phyloP scores from a whole-genome alignment of 2,329 filamentous ascomycete species.

The Colletotrichum lentis region DNA sequence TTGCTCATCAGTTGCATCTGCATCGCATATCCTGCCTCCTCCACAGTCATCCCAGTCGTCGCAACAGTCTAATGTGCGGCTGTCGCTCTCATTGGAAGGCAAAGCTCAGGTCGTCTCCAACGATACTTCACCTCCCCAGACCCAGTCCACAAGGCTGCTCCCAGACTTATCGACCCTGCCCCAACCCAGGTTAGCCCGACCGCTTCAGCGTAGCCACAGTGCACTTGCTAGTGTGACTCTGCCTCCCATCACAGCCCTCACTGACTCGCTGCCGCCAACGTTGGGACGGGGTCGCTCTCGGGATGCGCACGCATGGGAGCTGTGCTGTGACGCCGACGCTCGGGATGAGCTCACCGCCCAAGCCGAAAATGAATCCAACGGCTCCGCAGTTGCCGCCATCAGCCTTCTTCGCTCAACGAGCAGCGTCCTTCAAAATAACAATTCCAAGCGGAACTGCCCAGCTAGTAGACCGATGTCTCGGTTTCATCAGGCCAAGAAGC shows the following conservation, averaged over 20 bases:
- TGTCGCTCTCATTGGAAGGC: slow-evolving; percentile 87
- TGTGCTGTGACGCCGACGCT: slow-evolving; percentile 82
- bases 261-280: slow-evolving; percentile 61
- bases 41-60: slow-evolving; percentile 43
- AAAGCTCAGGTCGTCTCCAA: slow-evolving; percentile 85
- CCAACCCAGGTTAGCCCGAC: slow-evolving; percentile 50
- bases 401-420: slow-evolving; percentile 79
- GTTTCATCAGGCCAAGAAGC: slow-evolving; percentile 63
- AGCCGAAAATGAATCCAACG: slow-evolving; percentile 80
- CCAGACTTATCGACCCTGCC: slow-evolving; percentile 58
- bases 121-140: slow-evolving; percentile 73
- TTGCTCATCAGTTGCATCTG: slow-evolving; percentile 53
- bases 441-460: slow-evolving; percentile 70
- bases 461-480: slow-evolving; percentile 37
- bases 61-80: slow-evolving; percentile 66
- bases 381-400: slow-evolving; percentile 82
- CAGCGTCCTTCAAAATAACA: slow-evolving; percentile 61
- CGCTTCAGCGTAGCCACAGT: slow-evolving; percentile 75
- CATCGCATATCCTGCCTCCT: slow-evolving; percentile 45
- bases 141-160: slow-evolving; percentile 59
- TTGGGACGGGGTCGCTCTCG: slow-evolving; percentile 78
- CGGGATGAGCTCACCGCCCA: slow-evolving; percentile 82
- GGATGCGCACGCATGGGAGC: slow-evolving; percentile 90
- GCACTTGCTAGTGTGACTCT: slow-evolving; percentile 67
- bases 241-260: slow-evolving; percentile 63